phyloP scores from a whole-genome alignment of 371 early-diverging fungal genomes.

The Mucor racemosus region DNA sequence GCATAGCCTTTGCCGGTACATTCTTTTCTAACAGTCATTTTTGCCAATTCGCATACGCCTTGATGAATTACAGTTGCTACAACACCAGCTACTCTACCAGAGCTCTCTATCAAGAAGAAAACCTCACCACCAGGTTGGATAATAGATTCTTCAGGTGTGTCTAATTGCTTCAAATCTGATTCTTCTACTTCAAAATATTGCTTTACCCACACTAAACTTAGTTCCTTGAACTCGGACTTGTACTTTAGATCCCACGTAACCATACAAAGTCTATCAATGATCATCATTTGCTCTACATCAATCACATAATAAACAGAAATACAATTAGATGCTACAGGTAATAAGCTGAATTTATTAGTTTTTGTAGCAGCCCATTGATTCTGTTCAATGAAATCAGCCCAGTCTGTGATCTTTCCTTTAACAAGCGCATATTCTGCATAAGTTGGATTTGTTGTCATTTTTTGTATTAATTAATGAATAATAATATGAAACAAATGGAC shows the following conservation, averaged over 20 bases:
- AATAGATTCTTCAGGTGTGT: constrained; percentile 25
- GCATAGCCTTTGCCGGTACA: constrained; percentile 30
- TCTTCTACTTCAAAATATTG: constrained; percentile 22
- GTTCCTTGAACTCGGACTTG: constrained; percentile 23
- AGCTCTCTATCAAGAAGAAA: constrained; percentile 16
- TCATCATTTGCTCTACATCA: background rate
- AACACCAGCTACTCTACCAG: constrained; percentile 18
- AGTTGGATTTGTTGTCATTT: background rate
- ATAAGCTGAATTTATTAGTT: background rate
- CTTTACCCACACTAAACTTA: constrained; percentile 24
- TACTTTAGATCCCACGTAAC: constrained; percentile 21
- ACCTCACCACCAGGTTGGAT: constrained; percentile 28
- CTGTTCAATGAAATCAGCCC: constrained; percentile 14
- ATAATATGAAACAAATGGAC: background rate
- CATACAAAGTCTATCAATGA: constrained; percentile 13
- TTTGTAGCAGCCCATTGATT: constrained; percentile 4
- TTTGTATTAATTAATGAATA: background rate
- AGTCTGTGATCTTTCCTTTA: constrained; percentile 16
- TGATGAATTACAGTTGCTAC: constrained; percentile 27
- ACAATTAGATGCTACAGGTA: constrained; percentile 8
- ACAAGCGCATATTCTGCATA: constrained; percentile 22
- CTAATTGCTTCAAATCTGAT: constrained; percentile 19
- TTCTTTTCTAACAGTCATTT: constrained; percentile 26
- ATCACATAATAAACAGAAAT: constrained; percentile 24
- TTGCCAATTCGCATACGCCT: constrained; percentile 25